phyloP scores from a whole-genome alignment of 2,329 filamentous ascomycete species.

The Cladosporium sp. region DNA sequence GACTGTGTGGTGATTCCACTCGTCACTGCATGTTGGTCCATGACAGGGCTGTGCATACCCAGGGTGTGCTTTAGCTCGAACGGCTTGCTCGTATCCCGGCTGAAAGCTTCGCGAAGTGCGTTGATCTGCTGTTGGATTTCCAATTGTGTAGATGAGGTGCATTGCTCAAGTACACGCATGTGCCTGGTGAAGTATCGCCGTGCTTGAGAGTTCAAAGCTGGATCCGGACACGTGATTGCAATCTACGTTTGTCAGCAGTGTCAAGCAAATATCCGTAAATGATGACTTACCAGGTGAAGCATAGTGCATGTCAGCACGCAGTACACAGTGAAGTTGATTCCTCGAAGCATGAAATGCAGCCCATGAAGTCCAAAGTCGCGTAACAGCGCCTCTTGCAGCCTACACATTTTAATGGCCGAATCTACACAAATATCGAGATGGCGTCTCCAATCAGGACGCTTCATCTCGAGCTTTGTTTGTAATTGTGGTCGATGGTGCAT shows the following conservation, averaged over 20 bases:
- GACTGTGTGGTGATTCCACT: conserved; percentile 21
- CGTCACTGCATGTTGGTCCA: conserved; percentile 39
- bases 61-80: conserved; percentile 89
- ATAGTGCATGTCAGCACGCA: conserved; percentile 87
- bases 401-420: conserved; percentile 81
- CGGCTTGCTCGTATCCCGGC: conserved; percentile 76
- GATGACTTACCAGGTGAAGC: conserved; percentile 77
- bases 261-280: background rate
- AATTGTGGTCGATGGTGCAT: conserved; percentile 87
- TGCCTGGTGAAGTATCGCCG: conserved; percentile 88
- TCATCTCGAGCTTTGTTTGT: conserved; percentile 70
- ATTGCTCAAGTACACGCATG: conserved; percentile 89
- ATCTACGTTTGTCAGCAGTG: conserved; percentile 57
- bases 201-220: conserved; percentile 80
- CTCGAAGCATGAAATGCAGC: conserved; percentile 86
- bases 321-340: conserved; percentile 96
- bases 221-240: conserved; percentile 88
- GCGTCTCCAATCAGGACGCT: conserved; percentile 78
- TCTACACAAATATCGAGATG: conserved; percentile 85
- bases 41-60: conserved; percentile 62
- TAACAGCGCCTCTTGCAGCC: conserved; percentile 80
- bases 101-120: conserved; percentile 85
- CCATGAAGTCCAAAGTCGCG: conserved; percentile 75
- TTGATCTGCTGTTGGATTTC: conserved; percentile 91
- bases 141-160: conserved; percentile 76